Evolutionary conservation across 2,329 filamentous ascomycete genomes (phyloP).

Genomic region (Pseudogymnoascus sp.): DNA sequence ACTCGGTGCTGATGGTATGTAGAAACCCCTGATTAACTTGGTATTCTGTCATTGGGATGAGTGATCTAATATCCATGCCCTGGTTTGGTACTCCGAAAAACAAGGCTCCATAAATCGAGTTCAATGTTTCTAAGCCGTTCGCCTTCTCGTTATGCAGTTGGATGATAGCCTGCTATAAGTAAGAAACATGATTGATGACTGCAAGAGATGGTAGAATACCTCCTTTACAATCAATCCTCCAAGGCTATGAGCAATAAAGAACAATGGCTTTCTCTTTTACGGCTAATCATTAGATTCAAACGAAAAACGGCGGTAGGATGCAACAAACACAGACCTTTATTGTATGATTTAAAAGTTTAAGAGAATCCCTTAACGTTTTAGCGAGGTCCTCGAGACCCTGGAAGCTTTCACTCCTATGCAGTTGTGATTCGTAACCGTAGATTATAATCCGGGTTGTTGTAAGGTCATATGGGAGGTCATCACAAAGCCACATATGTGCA

Average conservation of each 20-base stretch:
- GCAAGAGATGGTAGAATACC: slow-evolving; percentile 7
- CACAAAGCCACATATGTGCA: slow-evolving; percentile 25
- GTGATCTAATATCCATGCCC: slow-evolving; percentile 19
- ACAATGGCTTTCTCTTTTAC: slow-evolving; percentile 3
- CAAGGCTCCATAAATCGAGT: slow-evolving; percentile 14
- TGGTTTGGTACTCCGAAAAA: slow-evolving; percentile 19
- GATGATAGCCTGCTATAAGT: not conserved
- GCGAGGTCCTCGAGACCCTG: slow-evolving; percentile 16
- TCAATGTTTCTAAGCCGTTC: not conserved
- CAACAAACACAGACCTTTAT: not conserved
- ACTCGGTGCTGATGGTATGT: not conserved
- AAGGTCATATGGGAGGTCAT: slow-evolving; percentile 21
- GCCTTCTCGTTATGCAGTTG: not conserved
- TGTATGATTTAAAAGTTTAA: not conserved
- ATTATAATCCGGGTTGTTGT: slow-evolving; percentile 19
- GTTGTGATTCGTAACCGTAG: slow-evolving; percentile 23
- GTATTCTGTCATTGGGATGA: slow-evolving; percentile 15
- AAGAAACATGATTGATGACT: not conserved
- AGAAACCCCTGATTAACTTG: slow-evolving; percentile 10
- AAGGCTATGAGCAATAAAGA: slow-evolving; percentile 14
- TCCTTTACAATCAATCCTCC: slow-evolving; percentile 15
- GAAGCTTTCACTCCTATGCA: slow-evolving; percentile 17
- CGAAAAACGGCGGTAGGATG: not conserved
- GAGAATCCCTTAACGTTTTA: slow-evolving; percentile 8
- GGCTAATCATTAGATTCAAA: not conserved